Percentiles rank a stretch among this genome's conserved stretches.
phyloP scores from a whole-genome alignment of 257 asterid genomes.

The Leptodermis oblonga region DNA sequence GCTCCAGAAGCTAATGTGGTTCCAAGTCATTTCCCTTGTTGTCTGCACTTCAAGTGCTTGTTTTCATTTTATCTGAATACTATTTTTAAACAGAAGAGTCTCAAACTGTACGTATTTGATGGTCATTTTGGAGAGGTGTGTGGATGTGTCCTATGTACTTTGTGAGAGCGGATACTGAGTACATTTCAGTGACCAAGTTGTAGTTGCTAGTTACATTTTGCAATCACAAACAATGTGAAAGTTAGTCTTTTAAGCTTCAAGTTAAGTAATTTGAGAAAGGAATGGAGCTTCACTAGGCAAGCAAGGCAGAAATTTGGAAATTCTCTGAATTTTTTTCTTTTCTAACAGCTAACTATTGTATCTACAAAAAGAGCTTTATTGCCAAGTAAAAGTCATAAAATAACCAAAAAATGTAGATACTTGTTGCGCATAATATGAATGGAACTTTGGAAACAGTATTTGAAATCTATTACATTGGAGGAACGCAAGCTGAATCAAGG shows the following conservation, averaged over 20 bases:
- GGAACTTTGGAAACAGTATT: conserved; percentile 1
- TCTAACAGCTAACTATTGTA: not conserved
- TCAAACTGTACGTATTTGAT: not conserved
- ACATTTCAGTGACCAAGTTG: not conserved
- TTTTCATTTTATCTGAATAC: no score
- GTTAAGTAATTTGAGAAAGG: not conserved
- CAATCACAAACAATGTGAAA: not conserved
- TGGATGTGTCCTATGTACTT: not conserved
- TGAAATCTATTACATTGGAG: not conserved
- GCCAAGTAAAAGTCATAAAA: not conserved
- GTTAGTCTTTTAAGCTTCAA: not conserved
- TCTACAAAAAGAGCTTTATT: not conserved
- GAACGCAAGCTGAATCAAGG: not conserved
- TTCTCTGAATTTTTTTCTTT: not conserved
- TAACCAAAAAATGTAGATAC: not conserved
- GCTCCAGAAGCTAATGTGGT: no score
- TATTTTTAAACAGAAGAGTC: no score
- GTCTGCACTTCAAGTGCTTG: no score
- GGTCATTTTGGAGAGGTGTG: not conserved
- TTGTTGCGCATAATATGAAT: not conserved
- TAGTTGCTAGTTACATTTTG: not conserved
- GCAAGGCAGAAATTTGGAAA: not conserved
- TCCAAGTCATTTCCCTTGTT: no score
- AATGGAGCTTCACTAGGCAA: not conserved
- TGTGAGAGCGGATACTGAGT: not conserved